A percentile compares a stretch with the other conserved stretches of the same genome.
Evolutionary conservation across 495 filamentous ascomycete genomes (phyloP).

Genomic region (Pyrenopolyporus hunteri): DNA sequence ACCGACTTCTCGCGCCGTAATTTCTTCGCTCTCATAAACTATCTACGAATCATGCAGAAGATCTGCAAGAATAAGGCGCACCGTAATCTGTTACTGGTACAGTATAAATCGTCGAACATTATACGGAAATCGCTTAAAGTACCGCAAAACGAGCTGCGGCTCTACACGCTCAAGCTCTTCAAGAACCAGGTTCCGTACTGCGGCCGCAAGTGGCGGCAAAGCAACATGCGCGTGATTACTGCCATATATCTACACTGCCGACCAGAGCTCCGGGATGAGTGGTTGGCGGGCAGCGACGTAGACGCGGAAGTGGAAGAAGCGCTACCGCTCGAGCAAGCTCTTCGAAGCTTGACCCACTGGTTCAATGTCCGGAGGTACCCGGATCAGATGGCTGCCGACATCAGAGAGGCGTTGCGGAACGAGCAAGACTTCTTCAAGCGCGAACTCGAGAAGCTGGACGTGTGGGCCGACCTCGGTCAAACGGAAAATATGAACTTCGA

Average conservation of each 20-base stretch:
- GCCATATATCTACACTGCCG: slow-evolving; percentile 92
- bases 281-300: slow-evolving; percentile 88
- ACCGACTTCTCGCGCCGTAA: slow-evolving; percentile 91
- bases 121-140: slow-evolving; percentile 89
- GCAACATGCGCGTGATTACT: slow-evolving; percentile 98
- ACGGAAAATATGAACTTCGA: slow-evolving; percentile 42
- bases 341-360: slow-evolving; percentile 88
- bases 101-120: slow-evolving; percentile 90
- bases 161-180: slow-evolving; percentile 97
- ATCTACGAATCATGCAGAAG: slow-evolving; percentile 94
- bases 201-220: slow-evolving; percentile 96
- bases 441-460: slow-evolving; percentile 84
- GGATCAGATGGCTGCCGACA: slow-evolving; percentile 76
- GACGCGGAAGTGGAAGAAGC: slow-evolving; percentile 93
- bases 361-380: slow-evolving; percentile 84
- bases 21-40: slow-evolving; percentile 92
- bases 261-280: slow-evolving; percentile 92
- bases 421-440: slow-evolving; percentile 89
- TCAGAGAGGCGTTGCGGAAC: slow-evolving; percentile 67
- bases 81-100: slow-evolving; percentile 87
- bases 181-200: slow-evolving; percentile 98
- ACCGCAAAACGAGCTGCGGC: slow-evolving; percentile 81
- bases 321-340: slow-evolving; percentile 85
- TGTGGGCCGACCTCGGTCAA: slow-evolving; percentile 49
- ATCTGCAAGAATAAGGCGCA: slow-evolving; percentile 94